Conservation (phyloP, 306 rosid genomes). For the Hippophae tibetana region DNA sequence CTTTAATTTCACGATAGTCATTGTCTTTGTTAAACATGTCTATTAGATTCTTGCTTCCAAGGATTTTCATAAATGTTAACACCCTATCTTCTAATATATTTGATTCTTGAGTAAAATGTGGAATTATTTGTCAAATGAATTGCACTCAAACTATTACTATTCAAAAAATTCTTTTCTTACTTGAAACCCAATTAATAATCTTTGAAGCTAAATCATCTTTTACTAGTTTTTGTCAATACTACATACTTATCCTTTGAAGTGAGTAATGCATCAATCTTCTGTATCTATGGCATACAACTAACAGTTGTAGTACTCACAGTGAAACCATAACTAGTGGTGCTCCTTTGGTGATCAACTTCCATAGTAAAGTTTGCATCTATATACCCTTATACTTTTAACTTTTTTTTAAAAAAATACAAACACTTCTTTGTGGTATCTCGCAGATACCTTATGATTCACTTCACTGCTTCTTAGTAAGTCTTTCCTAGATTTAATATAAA, state of each 20-base stretch:
- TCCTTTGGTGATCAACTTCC: not conserved
- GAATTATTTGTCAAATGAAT: not conserved
- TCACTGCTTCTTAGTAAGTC: not conserved
- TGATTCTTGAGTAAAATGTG: not conserved
- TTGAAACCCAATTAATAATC: not conserved
- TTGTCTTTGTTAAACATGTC: not conserved
- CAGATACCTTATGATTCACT: not conserved
- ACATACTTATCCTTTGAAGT: too few species aligned
- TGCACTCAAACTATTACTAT: not conserved
- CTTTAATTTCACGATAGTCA: not conserved
- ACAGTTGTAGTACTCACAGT: not conserved
- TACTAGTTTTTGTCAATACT: not conserved
- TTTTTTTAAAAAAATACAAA: too few species aligned
- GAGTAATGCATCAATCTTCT: not conserved
- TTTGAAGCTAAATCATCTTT: too few species aligned
- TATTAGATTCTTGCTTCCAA: not conserved
- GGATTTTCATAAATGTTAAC: not conserved
- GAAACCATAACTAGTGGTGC: not conserved
- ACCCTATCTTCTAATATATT: too few species aligned
- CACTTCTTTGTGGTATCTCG: not conserved
- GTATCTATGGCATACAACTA: not conserved
- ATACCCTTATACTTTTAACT: not conserved
- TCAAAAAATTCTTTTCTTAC: too few species aligned
- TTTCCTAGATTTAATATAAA: not conserved
- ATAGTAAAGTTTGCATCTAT: too few species aligned